Conservation (phyloP, 805 yeast species). For the Kazachstania viticola region DNA sequence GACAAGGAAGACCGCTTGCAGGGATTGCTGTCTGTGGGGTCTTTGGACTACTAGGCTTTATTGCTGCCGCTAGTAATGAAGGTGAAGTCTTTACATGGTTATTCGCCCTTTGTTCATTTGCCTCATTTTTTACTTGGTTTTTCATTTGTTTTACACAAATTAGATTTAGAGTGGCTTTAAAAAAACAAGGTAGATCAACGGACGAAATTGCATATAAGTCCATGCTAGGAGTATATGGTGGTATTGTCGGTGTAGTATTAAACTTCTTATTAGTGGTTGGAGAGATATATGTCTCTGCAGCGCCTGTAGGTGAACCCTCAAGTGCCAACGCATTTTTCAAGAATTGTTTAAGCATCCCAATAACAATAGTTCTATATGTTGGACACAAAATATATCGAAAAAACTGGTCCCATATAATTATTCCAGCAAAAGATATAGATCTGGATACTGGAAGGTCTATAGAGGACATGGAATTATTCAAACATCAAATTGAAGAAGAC, state of each 20-base stretch:
- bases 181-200: constrained; percentile 38
- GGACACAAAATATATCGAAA: constrained; percentile 32
- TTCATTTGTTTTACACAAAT: constrained; percentile 56
- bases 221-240: constrained; percentile 48
- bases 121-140: constrained; percentile 69
- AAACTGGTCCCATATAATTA: constrained; percentile 23
- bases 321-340: constrained; percentile 36
- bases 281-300: constrained; percentile 64
- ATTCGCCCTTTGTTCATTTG: constrained; percentile 59
- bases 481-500: constrained; percentile 28
- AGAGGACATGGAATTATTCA: constrained; percentile 34
- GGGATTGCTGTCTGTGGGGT: constrained; percentile 32
- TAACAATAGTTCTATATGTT: constrained; percentile 26
- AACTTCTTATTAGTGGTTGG: constrained; percentile 46
- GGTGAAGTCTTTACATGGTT: constrained; percentile 59
- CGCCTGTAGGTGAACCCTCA: constrained; percentile 36
- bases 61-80: constrained; percentile 48
- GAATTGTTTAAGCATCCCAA: constrained; percentile 38
- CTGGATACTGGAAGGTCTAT: constrained; percentile 45
- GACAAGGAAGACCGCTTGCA: constrained; percentile 42
- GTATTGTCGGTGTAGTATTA: constrained; percentile 40
- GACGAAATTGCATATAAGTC: constrained; percentile 49
- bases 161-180: constrained; percentile 37
- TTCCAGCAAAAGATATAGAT: constrained; percentile 41
- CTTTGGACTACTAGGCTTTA: constrained; percentile 46